phyloP scores from a whole-genome alignment of 768 basidiomycete species.

The Suillus hirtellus region DNA sequence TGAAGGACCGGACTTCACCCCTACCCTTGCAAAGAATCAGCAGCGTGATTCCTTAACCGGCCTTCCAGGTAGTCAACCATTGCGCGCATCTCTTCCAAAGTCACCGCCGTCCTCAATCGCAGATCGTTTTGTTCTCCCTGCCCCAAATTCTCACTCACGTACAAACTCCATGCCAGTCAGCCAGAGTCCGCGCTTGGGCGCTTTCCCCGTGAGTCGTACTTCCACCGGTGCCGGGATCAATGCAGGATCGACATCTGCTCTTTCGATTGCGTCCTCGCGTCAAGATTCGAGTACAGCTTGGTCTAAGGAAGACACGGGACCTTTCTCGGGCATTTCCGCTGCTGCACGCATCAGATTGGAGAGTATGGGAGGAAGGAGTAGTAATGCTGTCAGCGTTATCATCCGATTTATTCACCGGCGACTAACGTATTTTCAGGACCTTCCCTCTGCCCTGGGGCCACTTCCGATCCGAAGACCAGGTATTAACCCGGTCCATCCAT shows the following conservation, averaged over 20 bases:
- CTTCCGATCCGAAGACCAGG: slow-evolving; percentile 47
- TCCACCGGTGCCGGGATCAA: slow-evolving; percentile 32
- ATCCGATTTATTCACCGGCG: slow-evolving; percentile 1
- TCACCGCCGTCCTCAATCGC: slow-evolving; percentile 45
- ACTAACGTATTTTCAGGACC: slow-evolving; percentile 29
- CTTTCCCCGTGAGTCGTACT: slow-evolving; percentile 37
- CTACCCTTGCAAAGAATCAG: slow-evolving; percentile 67
- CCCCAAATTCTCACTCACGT: slow-evolving; percentile 31
- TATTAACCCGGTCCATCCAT: slow-evolving; percentile 44
- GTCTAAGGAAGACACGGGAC: slow-evolving; percentile 37
- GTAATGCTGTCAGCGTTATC: slow-evolving; percentile 23
- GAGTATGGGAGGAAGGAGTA: slow-evolving; percentile 40
- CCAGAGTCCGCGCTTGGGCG: slow-evolving; percentile 36
- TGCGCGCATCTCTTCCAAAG: slow-evolving; percentile 45
- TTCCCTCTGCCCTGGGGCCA: slow-evolving; percentile 39
- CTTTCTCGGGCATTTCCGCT: slow-evolving; percentile 31
- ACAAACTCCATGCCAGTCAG: slow-evolving; percentile 39
- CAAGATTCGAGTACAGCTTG: slow-evolving; percentile 38
- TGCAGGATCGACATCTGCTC: slow-evolving; percentile 36
- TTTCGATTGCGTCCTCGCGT: slow-evolving; percentile 44
- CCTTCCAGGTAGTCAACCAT: slow-evolving; percentile 41
- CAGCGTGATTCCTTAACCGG: slow-evolving; percentile 55
- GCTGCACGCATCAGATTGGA: slow-evolving; percentile 51
- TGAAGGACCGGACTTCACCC: slow-evolving; percentile 65
- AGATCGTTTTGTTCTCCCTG: slow-evolving; percentile 46